Base-by-base conservation (phyloP, 2,329 filamentous ascomycete genomes). In the Colletotrichum tropicicola region DNA sequence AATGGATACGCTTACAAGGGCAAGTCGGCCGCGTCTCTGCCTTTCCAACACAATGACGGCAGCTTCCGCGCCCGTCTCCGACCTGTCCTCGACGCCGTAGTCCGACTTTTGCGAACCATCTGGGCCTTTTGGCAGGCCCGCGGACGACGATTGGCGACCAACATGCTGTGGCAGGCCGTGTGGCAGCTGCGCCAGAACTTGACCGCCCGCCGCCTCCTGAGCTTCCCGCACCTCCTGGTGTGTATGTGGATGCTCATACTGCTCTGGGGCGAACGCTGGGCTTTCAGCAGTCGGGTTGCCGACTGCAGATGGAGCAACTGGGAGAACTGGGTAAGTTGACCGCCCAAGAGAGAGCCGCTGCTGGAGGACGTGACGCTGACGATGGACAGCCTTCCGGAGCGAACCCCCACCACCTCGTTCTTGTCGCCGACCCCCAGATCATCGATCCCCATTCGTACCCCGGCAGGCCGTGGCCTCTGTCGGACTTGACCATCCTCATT, bases 371-470 rank as follows among this genome's bases (percentile, higher is more conserved):
- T 17, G 15, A 45, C 51, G 35, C 43, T 59, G 39, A 64, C 55
- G 48, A 37, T 59, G 35, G 59, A 37, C 73, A 97, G 96, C 93
- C 94, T 56, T 79, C 86, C 72, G 89, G 85, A 70, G 91, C 94
- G 53, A 88, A 86, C 32, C 96, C 96, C 27, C 94, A 98, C 76
- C 92, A 90, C 74, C 85, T 97, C 70, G 84, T 93, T 70, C 90
- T 98, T 74, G 85, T 98, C 69, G 93, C 94, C 66, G 94, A 98
- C 74, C 94, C 94, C 44, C 94, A 98, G 76, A 86, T 98, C 63
- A 93, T 96, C 73, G 94, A 98, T 77, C 92, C 94, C 58, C 93
- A 98, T 77, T 97, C 94, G n/a, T 98, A 98, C 73, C 93, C 94
- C 3, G 93, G 91, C 70, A 89, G 94, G 23, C 86, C 87, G 7